Evolutionary conservation across 2,329 filamentous ascomycete species (phyloP).

Genomic region (Cercospora janseana): DNA sequence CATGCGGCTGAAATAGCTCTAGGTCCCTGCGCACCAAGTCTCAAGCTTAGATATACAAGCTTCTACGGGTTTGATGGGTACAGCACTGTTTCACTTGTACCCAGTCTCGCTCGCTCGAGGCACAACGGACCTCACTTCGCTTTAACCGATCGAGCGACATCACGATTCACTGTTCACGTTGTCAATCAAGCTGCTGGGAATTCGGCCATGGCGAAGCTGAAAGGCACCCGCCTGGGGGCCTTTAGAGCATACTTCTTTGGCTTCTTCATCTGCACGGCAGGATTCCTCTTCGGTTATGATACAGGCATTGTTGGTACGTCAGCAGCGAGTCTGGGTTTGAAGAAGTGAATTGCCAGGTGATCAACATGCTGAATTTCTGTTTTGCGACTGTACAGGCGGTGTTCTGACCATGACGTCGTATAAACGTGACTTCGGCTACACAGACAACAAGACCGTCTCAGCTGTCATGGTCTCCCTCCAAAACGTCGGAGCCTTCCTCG

Average conservation of each 20-base stretch:
- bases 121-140: slow-evolving; percentile 7
- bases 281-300: slow-evolving; percentile 43
- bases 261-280: slow-evolving; percentile 29
- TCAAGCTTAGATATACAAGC: too few relatives aligned
- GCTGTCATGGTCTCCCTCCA: slow-evolving; percentile 51
- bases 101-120: too few relatives aligned
- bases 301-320: slow-evolving; percentile 41
- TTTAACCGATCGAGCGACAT: neutral
- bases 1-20: too few relatives aligned
- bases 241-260: slow-evolving; percentile 30
- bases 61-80: too few relatives aligned
- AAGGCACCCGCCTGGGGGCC: slow-evolving; percentile 26
- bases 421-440: slow-evolving; percentile 32
- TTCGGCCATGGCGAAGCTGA: slow-evolving; percentile 26
- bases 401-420: slow-evolving; percentile 34
- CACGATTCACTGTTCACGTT: neutral
- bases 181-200: neutral
- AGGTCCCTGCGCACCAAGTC: too few relatives aligned
- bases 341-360: too few relatives aligned
- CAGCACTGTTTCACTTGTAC: too few relatives aligned
- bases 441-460: slow-evolving; percentile 32
- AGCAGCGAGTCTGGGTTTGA: too few relatives aligned
- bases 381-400: too few relatives aligned
- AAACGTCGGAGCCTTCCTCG: slow-evolving; percentile 54
- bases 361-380: too few relatives aligned